Evolutionary conservation across 768 basidiomycete species (phyloP).

Genomic region (Tulasnella calospora): DNA sequence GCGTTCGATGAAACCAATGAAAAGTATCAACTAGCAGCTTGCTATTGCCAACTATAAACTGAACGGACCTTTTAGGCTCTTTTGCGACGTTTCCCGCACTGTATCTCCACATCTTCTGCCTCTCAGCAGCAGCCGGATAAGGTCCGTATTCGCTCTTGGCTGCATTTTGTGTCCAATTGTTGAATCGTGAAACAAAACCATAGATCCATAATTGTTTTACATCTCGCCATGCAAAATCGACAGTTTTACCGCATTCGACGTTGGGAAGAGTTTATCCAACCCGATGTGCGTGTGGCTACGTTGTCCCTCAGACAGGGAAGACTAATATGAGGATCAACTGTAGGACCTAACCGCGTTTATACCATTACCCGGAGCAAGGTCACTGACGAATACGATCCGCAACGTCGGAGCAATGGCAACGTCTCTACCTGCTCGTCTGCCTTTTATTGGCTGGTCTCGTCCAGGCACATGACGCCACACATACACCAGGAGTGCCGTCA

Average conservation of each 20-base stretch:
- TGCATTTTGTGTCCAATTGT: too few relatives aligned
- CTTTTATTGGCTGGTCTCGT: background rate
- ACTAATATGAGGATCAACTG: background rate
- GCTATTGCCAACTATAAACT: background rate
- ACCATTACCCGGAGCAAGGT: slow-evolving; percentile 19
- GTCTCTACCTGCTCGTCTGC: background rate
- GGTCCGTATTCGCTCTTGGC: background rate
- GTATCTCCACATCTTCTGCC: slow-evolving; percentile 9
- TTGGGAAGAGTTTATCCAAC: slow-evolving; percentile 23
- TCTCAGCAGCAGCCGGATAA: background rate
- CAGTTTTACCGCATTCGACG: background rate
- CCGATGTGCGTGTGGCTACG: background rate
- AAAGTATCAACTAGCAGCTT: background rate
- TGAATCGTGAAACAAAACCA: too few relatives aligned
- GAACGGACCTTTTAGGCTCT: background rate
- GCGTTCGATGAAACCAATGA: slow-evolving; percentile 16
- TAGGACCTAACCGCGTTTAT: slow-evolving; percentile 20
- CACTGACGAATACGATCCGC: slow-evolving; percentile 12
- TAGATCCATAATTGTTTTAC: slow-evolving; percentile 16
- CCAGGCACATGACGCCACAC: background rate
- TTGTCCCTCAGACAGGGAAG: background rate
- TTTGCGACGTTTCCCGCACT: slow-evolving; percentile 13
- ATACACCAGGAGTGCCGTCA: background rate
- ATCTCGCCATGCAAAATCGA: background rate
- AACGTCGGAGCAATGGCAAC: slow-evolving; percentile 14